These are phyloP conservation scores for Dothistroma septosporum DNA, from an alignment of 2,329 filamentous ascomycete species.

Conservation along the genomic window DNA sequence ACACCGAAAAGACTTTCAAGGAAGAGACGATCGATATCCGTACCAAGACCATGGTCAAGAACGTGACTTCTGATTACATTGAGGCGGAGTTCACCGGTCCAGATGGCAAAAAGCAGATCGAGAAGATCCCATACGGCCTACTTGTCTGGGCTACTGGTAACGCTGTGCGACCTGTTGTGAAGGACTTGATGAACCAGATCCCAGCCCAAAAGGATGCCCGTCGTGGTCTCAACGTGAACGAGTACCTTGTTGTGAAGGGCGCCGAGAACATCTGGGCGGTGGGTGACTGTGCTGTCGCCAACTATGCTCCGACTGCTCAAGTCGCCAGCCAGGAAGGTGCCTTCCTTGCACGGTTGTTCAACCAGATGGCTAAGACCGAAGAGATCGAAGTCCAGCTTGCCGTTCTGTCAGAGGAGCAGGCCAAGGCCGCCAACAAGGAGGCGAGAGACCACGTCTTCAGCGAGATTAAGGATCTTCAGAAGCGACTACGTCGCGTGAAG, in stretches of 20 bases:
- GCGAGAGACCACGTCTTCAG: constrained; percentile 55
- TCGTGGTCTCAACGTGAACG: constrained; percentile 92
- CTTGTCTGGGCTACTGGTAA: constrained; percentile 99
- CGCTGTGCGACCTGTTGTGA: constrained; percentile 81
- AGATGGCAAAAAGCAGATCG: constrained; percentile 75
- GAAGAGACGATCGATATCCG: constrained; percentile 97
- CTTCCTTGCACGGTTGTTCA: constrained; percentile 93
- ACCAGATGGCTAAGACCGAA: constrained; percentile 97
- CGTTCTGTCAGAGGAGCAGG: constrained; percentile 58
- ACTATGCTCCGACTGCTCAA: constrained; percentile 96
- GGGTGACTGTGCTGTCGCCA: constrained; percentile 93
- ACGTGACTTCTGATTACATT: constrained; percentile 85
- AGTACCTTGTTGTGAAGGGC: constrained; percentile 97
- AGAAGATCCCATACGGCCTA: constrained; percentile 87
- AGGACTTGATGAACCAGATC: constrained; percentile 86
- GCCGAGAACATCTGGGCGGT: constrained; percentile 97
- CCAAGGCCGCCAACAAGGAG: constrained; percentile 64
- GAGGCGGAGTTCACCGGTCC: constrained; percentile 80
- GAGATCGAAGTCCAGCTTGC: constrained; percentile 71
- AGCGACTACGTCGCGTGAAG: constrained; percentile 81
- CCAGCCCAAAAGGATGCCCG: constrained; percentile 93
- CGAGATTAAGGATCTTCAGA: constrained; percentile 83
- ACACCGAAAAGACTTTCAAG: constrained; percentile 98
- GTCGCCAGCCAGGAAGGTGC: constrained; percentile 92
- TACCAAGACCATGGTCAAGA: constrained; percentile 99